These are phyloP conservation scores for Marasmius sp. DNA, from an alignment of 1,284 basidiomycete species.

Conservation along the genomic window DNA sequence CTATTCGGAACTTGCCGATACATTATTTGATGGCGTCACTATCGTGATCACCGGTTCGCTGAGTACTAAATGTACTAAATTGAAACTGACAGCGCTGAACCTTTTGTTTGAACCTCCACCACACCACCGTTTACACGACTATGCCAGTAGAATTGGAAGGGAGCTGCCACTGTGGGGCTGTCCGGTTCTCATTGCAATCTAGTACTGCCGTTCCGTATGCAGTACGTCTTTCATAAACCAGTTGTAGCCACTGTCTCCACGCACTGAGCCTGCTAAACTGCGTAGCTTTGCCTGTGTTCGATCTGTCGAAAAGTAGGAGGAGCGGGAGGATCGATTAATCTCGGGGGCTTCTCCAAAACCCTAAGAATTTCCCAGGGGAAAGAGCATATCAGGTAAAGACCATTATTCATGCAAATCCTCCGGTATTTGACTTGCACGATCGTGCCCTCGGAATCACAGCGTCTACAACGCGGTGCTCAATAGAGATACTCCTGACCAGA, in stretches of 20 bases:
- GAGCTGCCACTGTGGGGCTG: slow-evolving; percentile 61
- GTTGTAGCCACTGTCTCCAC: not conserved
- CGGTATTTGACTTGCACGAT: not conserved
- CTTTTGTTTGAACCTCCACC: not conserved
- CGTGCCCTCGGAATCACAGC: slow-evolving; percentile 25
- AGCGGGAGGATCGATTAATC: slow-evolving; percentile 57
- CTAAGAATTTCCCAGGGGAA: slow-evolving; percentile 48
- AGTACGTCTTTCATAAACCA: slow-evolving; percentile 30
- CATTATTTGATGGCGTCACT: too few species aligned
- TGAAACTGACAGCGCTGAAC: not conserved
- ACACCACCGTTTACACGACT: not conserved
- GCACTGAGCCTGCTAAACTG: not conserved
- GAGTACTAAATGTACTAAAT: too few species aligned
- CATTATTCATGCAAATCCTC: not conserved
- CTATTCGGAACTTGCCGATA: not conserved
- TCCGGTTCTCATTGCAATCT: slow-evolving; percentile 51
- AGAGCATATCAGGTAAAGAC: slow-evolving; percentile 45
- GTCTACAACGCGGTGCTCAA: slow-evolving; percentile 56
- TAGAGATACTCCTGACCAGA: slow-evolving; percentile 47
- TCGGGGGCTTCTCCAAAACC: slow-evolving; percentile 48
- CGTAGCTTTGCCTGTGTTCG: slow-evolving; percentile 56
- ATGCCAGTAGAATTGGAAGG: slow-evolving; percentile 58
- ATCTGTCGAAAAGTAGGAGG: slow-evolving; percentile 68
- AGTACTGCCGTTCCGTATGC: slow-evolving; percentile 61
- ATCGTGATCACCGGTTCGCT: too few species aligned